Percentiles rank a stretch among this genome's conserved stretches.
These are phyloP conservation scores for Sextonia rubra DNA, from an alignment of 164 flowering plant genomes.

Conservation along the genomic window DNA sequence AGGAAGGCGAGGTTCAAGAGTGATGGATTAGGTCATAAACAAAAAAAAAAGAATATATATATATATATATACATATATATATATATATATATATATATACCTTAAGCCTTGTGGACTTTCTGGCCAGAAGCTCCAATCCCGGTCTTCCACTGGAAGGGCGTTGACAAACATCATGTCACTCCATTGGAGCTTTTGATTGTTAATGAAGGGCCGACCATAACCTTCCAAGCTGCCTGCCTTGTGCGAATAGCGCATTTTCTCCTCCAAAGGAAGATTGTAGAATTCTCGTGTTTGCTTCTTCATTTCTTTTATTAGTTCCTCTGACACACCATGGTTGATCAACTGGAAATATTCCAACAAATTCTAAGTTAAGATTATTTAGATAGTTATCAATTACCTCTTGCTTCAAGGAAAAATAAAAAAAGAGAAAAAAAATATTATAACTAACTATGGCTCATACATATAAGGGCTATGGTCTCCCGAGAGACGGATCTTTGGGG, in stretches of 20 bases:
- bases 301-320: not conserved
- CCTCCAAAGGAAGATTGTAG: constrained; percentile 7
- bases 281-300: constrained; percentile 4
- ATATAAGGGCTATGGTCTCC: too few relatives aligned
- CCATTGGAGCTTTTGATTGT: constrained; percentile 5
- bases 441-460: too few relatives aligned
- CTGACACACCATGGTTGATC: constrained; percentile 7
- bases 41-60: too few relatives aligned
- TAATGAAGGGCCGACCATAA: constrained; percentile 5
- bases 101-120: constrained; percentile 7
- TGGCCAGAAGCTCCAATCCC: constrained; percentile 5
- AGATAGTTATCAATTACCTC: too few relatives aligned
- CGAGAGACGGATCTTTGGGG: too few relatives aligned
- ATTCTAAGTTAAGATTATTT: not conserved
- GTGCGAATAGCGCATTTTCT: constrained; percentile 4
- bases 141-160: constrained; percentile 4
- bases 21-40: too few relatives aligned
- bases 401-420: not conserved
- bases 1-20: too few relatives aligned
- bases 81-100: too few relatives aligned
- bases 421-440: not conserved
- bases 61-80: too few relatives aligned
- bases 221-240: constrained; percentile 10
- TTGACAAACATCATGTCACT: constrained; percentile 11
- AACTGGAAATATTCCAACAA: not conserved